Evolutionary conservation across 169 alveolate genomes (phyloP).

Genomic region (Amoebophrya sp.): DNA sequence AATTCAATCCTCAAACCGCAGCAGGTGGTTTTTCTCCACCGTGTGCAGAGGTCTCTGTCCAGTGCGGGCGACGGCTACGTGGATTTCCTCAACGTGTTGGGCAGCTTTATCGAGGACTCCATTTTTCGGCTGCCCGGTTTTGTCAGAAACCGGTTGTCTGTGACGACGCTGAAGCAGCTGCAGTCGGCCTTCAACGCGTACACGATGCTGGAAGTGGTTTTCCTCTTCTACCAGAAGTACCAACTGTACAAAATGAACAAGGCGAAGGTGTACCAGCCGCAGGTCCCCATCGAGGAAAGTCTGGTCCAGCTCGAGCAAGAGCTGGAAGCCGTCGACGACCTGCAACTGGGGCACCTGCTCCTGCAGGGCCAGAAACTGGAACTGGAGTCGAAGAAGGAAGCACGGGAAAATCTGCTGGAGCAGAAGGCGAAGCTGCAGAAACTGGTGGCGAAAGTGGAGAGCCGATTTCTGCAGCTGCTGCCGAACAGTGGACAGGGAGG

Average conservation of each 20-base stretch:
- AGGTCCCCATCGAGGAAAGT: neutral
- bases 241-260: neutral
- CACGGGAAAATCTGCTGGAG: neutral
- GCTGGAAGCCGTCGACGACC: neutral
- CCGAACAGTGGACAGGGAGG: too few species aligned
- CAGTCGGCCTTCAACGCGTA: neutral
- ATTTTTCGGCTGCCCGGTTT: neutral
- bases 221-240: neutral
- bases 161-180: neutral
- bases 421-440: neutral
- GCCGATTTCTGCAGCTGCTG: too few species aligned
- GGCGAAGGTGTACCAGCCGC: neutral
- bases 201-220: neutral
- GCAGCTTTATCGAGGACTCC: neutral
- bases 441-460: neutral
- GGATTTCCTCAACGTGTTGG: neutral
- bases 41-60: too few species aligned
- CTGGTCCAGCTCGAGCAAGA: neutral
- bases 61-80: too few species aligned
- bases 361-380: neutral
- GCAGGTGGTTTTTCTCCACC: too few species aligned
- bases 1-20: too few species aligned
- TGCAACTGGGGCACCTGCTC: neutral
- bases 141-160: neutral
- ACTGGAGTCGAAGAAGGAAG: neutral